Base-by-base conservation (phyloP, 352 stramenopile species). In the Phytophthora tubulina region DNA sequence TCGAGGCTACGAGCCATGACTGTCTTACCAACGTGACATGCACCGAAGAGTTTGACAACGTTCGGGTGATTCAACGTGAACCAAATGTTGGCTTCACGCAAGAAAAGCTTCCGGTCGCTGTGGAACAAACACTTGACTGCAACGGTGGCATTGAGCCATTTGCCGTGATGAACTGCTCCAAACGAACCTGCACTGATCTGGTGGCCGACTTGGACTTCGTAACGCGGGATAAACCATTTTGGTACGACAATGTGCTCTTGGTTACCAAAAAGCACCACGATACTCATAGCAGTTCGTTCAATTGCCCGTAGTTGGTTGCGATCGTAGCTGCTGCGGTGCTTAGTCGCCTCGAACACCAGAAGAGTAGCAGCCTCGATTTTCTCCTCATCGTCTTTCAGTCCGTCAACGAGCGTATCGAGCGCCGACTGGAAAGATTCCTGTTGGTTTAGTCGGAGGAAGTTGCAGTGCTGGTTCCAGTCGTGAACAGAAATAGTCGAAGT, bases 11-110 rank as follows among this genome's bases (percentile, higher is more conserved):
- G 56, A 17, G 50, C 36, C 7, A 45, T 61, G 14, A n/a, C 39
- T 8, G 48, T 32, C n/a, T 69, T 68, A 3, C 78, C 78, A 9
- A 79, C 63, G 39, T 85, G 72, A 4, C 75, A 85, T 6, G 75
- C 78, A 3, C 75, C 78, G 32, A 75, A 82, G 13, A 85, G 60
- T 30, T 75, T 78, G n/a, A 85, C 33, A 13, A 85, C 63, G 63
- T 85, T 72, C 35, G 78, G 78, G 48, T 85, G 78, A 15, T 70
- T 71, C 21, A 85, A 41, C 8, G 55, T 49, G 45, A 68, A 75
- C 78, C 78, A 85, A 51, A 82, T 70, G 17, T 72, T 65, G 15
- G 74, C 59, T 55, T 85, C 78, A 38, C 67, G 64, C 42, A 78
- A 44, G 30, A 82, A 79, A 31, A 78, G 51, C 35, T 77, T 78